Percentiles rank a stretch among this genome's conserved stretches.
These are phyloP conservation scores for Zalerion maritima DNA, from an alignment of 495 filamentous ascomycete genomes.

Conservation along the genomic window DNA sequence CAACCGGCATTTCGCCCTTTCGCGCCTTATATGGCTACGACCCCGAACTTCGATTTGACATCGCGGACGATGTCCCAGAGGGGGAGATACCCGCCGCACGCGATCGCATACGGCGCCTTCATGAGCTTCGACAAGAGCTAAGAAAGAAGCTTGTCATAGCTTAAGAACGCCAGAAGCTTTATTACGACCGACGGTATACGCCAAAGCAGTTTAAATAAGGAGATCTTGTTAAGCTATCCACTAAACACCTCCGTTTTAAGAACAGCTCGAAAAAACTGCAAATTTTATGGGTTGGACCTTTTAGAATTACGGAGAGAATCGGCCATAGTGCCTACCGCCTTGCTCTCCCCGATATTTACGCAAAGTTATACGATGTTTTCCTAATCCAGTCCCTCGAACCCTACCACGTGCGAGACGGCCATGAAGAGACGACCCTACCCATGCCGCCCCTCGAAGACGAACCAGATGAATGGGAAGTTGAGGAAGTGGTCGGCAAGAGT, in stretches of 20 bases:
- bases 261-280: slow-evolving; percentile 2
- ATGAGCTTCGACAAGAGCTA: neutral
- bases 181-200: neutral
- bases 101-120: neutral
- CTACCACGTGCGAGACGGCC: too few relatives aligned
- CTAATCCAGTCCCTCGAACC: too few relatives aligned
- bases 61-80: neutral
- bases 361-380: too few relatives aligned
- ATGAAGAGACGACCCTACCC: too few relatives aligned
- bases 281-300: neutral
- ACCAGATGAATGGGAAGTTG: too few relatives aligned
- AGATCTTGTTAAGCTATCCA: neutral
- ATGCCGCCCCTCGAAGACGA: too few relatives aligned
- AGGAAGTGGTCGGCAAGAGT: too few relatives aligned
- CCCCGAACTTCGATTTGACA: neutral
- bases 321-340: too few relatives aligned
- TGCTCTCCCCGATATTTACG: too few relatives aligned
- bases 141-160: neutral
- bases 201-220: neutral
- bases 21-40: neutral
- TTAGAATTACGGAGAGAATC: neutral
- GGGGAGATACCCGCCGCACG: neutral
- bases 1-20: too few relatives aligned
- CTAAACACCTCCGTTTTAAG: neutral
- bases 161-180: neutral